Conservation (phyloP, 441 rosid species). For the Macaranga tanarius region DNA sequence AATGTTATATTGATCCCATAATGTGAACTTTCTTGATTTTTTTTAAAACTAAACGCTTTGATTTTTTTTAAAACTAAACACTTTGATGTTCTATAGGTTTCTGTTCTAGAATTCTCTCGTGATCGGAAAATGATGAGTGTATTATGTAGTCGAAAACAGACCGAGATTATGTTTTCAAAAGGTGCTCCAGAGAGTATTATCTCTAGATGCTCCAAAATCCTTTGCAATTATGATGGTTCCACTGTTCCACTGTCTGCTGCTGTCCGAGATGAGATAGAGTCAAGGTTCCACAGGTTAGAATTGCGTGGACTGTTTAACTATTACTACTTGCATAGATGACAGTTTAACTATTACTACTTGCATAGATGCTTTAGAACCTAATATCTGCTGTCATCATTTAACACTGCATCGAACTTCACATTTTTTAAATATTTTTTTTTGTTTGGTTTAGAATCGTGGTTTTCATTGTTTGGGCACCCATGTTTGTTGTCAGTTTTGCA, state of each 20-base stretch:
- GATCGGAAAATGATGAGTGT: conserved; percentile 99
- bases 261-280: conserved; percentile 72
- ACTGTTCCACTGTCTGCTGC: conserved; percentile 69
- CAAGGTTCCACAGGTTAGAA: conserved; percentile 79
- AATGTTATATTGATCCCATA: neutral
- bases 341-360: neutral
- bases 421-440: neutral
- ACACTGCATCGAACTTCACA: neutral
- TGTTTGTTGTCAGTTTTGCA: conserved; percentile 68
- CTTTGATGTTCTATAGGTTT: conserved; percentile 56
- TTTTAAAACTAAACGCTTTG: conserved; percentile 16
- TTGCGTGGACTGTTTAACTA: conserved; percentile 7
- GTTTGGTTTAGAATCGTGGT: conserved; percentile 10
- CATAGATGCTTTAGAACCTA: neutral
- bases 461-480: conserved; percentile 26
- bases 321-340: neutral
- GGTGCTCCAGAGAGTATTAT: conserved; percentile 98
- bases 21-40: conserved; percentile 3
- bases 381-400: conserved; percentile 14
- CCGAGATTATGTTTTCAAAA: conserved; percentile 77
- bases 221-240: conserved; percentile 84
- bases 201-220: conserved; percentile 80
- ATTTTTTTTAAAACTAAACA: conserved; percentile 10
- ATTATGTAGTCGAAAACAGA: conserved; percentile 78
- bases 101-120: conserved; percentile 89